Base-by-base conservation (phyloP, 306 rosid genomes). In the Quercus agrifolia region DNA sequence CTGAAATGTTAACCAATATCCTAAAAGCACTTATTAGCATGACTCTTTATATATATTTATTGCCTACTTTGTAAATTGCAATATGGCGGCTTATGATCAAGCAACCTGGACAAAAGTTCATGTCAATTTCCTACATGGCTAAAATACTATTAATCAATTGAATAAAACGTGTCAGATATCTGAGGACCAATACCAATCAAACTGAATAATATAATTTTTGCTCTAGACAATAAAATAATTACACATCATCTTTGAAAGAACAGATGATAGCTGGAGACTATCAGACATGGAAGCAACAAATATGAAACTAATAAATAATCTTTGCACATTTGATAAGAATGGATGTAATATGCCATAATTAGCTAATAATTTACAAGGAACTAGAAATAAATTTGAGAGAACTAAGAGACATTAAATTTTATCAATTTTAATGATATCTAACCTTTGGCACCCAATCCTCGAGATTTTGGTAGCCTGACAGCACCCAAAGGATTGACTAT, bases 391-490 rank as follows among this genome's bases (percentile, higher is more conserved):
- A 23, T 51, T 62, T 6, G 63, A 73, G 44, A 25, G 23, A 77
- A 20, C 71, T 27, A 69, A 56, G 79, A 68, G 69, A 56, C 72
- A 59, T 27, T 28, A 69, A 25, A 61, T 19, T 63, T 56, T 20
- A 67, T 44, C 31, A 76, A 41, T 61, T 10, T 21, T 61, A 75
- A 75, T 30, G 44, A 68, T 9, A 44, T 64, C 62, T 77, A 87
- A 83, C 82, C 77, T 83, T 81, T 84, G 81, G 98, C 88, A 21
- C 98, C 99, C 41, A 95, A 86, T 76, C 99, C 99, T 74, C 91
- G 87, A 2, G 95, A 85, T 85, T 86, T 92, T 6, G 94, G 99
- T 73, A 75, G 83, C 86, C 90, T 84, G 51, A 88, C 88, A 23
- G 98, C 92, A 25, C 71, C 51, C 74, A 91, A 83, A 58, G 99